phyloP scores from a whole-genome alignment of 139 green algal genomes.

The Prasinococcaceae sp. region DNA sequence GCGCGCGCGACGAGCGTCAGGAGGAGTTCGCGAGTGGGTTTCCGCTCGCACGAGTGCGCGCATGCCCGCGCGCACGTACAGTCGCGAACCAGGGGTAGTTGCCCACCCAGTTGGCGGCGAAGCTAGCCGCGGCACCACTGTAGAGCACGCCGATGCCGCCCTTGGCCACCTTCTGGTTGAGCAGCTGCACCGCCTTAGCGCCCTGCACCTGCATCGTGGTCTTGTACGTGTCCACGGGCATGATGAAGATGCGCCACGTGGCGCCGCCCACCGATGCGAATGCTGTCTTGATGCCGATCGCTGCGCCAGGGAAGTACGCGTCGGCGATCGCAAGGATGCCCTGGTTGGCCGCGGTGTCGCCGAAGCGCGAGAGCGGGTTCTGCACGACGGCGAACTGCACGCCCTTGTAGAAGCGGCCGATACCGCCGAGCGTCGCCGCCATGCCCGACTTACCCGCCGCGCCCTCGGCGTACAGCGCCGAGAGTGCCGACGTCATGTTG shows the following conservation, averaged over 20 bases:
- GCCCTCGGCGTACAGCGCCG: conserved; percentile 63
- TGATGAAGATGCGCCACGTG: conserved; percentile 71
- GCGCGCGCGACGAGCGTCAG: too few relatives aligned
- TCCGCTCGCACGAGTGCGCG: too few relatives aligned
- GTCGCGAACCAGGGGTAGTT: conserved; percentile 79
- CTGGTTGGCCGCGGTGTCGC: conserved; percentile 85
- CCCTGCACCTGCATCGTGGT: conserved; percentile 84
- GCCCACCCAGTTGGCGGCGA: conserved; percentile 66
- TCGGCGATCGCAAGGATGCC: conserved; percentile 65
- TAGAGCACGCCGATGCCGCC: conserved; percentile 65
- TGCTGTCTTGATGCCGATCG: conserved; percentile 58
- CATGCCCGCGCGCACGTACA: too few relatives aligned
- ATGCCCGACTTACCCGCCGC: background rate
- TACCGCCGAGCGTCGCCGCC: conserved; percentile 25
- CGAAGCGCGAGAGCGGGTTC: conserved; percentile 72
- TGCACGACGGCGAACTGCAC: conserved; percentile 41
- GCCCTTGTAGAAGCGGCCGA: conserved; percentile 81
- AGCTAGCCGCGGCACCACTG: conserved; percentile 56
- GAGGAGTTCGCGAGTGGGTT: too few relatives aligned
- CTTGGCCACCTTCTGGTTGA: conserved; percentile 50
- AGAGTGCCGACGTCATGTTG: conserved; percentile 43
- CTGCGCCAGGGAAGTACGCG: conserved; percentile 42
- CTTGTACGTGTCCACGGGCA: conserved; percentile 82
- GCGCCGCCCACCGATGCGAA: conserved; percentile 46
- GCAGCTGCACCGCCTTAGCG: conserved; percentile 35